Evolutionary conservation across 768 basidiomycete genomes (phyloP).

Genomic region (Pseudohyphozyma bogoriensis): DNA sequence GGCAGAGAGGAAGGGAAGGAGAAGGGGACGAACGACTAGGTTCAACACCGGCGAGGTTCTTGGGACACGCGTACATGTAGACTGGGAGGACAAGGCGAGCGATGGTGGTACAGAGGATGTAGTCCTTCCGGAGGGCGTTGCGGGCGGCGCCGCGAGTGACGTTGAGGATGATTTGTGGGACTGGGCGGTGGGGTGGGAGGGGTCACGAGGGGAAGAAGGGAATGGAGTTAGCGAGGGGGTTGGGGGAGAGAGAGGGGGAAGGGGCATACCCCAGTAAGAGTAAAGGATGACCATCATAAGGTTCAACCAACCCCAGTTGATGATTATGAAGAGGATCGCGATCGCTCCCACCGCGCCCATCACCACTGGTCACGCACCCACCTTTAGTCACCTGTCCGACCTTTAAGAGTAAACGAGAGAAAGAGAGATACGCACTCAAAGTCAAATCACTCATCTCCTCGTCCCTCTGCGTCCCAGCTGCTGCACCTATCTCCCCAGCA

Average conservation of each 20-base stretch:
- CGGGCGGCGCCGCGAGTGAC: constrained; percentile 28
- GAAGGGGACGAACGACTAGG: constrained; percentile 18
- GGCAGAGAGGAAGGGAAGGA: too few relatives aligned
- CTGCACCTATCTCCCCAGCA: not conserved
- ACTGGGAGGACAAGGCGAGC: constrained; percentile 29
- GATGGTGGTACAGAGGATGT: constrained; percentile 27
- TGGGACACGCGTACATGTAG: constrained; percentile 30
- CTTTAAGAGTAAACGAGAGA: not conserved
- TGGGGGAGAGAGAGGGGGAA: not conserved
- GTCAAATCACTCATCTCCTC: not conserved
- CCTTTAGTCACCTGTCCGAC: not conserved
- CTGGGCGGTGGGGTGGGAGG: not conserved
- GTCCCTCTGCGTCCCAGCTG: not conserved
- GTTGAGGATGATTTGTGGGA: constrained; percentile 33
- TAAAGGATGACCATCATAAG: constrained; percentile 22
- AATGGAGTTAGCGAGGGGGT: not conserved
- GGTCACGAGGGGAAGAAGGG: too few relatives aligned
- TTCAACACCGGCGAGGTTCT: constrained; percentile 29
- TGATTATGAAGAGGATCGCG: not conserved
- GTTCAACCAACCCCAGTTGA: constrained; percentile 22
- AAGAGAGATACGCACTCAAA: not conserved
- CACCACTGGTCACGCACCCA: not conserved
- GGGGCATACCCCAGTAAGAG: constrained; percentile 28
- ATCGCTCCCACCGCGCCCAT: not conserved
- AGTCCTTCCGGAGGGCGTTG: constrained; percentile 26